Evolutionary conservation across 768 basidiomycete species (phyloP).

Genomic region (Scleroderma citrinum): DNA sequence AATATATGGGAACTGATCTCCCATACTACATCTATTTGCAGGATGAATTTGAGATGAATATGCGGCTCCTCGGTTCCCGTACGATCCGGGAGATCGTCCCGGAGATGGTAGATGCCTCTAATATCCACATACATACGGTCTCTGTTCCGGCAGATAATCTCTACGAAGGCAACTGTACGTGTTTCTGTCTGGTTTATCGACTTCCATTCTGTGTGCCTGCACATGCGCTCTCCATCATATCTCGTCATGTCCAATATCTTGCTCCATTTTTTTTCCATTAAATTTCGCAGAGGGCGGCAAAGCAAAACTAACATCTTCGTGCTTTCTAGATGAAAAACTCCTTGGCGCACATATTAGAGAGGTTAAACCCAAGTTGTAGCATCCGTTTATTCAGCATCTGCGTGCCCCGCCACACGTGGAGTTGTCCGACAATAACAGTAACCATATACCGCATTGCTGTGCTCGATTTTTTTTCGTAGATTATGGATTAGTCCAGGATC

Average conservation of each 20-base stretch:
- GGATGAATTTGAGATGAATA: conserved; percentile 99
- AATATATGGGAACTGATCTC: background rate
- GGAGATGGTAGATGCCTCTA: conserved; percentile 84
- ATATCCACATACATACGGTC: conserved; percentile 58
- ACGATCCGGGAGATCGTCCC: conserved; percentile 75
- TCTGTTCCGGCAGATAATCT: conserved; percentile 68
- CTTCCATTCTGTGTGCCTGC: background rate
- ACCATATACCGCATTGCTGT: background rate
- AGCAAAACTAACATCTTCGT: conserved; percentile 3
- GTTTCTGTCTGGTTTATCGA: background rate
- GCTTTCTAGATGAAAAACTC: conserved; percentile 37
- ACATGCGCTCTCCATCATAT: background rate
- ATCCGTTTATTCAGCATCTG: background rate
- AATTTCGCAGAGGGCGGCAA: background rate
- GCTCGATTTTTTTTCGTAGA: too few relatives aligned
- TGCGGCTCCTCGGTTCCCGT: conserved; percentile 84
- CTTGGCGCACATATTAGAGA: conserved; percentile 37
- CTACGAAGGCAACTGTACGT: conserved; percentile 78
- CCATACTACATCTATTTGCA: conserved; percentile 24
- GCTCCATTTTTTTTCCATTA: background rate
- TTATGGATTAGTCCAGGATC: background rate
- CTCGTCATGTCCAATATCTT: background rate
- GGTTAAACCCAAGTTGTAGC: conserved; percentile 34
- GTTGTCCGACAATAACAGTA: background rate
- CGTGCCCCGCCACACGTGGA: background rate